phyloP scores from a whole-genome alignment of 495 filamentous ascomycete species.

The Tuber aestivum region DNA sequence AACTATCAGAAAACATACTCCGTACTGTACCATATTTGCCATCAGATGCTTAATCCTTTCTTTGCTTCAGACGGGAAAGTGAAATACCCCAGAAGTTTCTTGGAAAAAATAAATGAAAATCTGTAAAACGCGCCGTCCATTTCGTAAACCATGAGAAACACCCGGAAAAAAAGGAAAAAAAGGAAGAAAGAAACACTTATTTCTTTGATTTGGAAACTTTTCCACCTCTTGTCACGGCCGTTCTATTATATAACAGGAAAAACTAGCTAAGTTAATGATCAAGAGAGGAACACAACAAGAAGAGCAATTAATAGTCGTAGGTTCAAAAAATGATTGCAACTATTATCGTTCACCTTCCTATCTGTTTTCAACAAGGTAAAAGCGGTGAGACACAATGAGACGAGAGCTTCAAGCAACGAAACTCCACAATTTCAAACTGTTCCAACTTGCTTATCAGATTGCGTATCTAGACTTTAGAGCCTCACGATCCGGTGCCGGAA shows the following conservation, averaged over 20 bases:
- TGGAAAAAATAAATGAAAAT: not conserved
- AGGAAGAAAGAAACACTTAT: not conserved
- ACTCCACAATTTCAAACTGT: slow-evolving; percentile 17
- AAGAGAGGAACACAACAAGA: slow-evolving; percentile 17
- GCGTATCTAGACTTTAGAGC: slow-evolving; percentile 48
- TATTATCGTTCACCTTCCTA: slow-evolving; percentile 15
- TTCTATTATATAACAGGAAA: slow-evolving; percentile 23
- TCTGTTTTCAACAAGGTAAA: slow-evolving; percentile 21
- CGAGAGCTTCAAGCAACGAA: slow-evolving; percentile 22
- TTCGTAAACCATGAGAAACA: slow-evolving; percentile 32
- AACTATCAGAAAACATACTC: not conserved
- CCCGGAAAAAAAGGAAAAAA: slow-evolving; percentile 18
- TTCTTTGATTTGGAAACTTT: slow-evolving; percentile 2
- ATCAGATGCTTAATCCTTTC: not conserved
- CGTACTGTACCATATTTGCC: not conserved
- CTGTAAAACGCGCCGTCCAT: slow-evolving; percentile 31
- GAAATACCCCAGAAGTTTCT: not conserved
- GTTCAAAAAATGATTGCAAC: slow-evolving; percentile 29
- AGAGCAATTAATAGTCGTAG: slow-evolving; percentile 1
- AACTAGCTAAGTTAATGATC: slow-evolving; percentile 4
- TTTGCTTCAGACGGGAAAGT: not conserved
- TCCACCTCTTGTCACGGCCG: slow-evolving; percentile 5
- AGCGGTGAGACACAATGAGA: slow-evolving; percentile 12
- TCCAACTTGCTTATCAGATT: slow-evolving; percentile 41
- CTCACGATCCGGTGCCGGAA: slow-evolving; percentile 59